phyloP scores from a whole-genome alignment of 2,329 filamentous ascomycete species.

The Myotisia sp. region DNA sequence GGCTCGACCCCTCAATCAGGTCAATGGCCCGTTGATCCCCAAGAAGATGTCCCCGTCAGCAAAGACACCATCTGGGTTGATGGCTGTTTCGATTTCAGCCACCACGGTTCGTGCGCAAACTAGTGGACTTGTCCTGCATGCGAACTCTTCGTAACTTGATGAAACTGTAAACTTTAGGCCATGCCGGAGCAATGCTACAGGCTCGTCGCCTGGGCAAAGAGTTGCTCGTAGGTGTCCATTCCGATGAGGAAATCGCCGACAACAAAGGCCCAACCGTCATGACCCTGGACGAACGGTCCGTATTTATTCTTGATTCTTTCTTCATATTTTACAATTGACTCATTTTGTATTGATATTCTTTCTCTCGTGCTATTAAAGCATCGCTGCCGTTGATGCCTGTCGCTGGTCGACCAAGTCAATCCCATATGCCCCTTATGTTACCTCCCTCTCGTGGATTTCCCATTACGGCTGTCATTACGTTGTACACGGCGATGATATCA shows the following conservation, averaged over 20 bases:
- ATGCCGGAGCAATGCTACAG: slow-evolving; percentile 93
- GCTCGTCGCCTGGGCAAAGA: slow-evolving; percentile 80
- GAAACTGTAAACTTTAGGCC: slow-evolving; percentile 48
- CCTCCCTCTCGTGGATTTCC: slow-evolving; percentile 79
- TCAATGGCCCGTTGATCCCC: slow-evolving; percentile 51
- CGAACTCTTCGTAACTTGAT: neutral
- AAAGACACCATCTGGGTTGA: slow-evolving; percentile 89
- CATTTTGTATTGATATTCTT: neutral
- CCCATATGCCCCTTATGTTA: slow-evolving; percentile 83
- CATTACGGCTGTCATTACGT: slow-evolving; percentile 94
- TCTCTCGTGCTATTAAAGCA: slow-evolving; percentile 32
- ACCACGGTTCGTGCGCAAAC: slow-evolving; percentile 60
- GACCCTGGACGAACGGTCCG: slow-evolving; percentile 70
- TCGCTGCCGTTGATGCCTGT: slow-evolving; percentile 84
- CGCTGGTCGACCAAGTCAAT: slow-evolving; percentile 83
- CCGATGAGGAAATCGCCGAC: slow-evolving; percentile 83
- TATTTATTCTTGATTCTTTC: too few relatives aligned
- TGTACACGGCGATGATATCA: slow-evolving; percentile 94
- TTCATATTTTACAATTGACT: too few relatives aligned
- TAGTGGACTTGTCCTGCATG: too few relatives aligned
- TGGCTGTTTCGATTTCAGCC: slow-evolving; percentile 98
- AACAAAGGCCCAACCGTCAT: slow-evolving; percentile 98
- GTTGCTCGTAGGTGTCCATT: slow-evolving; percentile 85
- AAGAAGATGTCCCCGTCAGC: slow-evolving; percentile 42
- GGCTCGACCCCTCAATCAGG: slow-evolving; percentile 37